phyloP scores from a whole-genome alignment of 2,329 filamentous ascomycete species.

The Claviceps pusilla region DNA sequence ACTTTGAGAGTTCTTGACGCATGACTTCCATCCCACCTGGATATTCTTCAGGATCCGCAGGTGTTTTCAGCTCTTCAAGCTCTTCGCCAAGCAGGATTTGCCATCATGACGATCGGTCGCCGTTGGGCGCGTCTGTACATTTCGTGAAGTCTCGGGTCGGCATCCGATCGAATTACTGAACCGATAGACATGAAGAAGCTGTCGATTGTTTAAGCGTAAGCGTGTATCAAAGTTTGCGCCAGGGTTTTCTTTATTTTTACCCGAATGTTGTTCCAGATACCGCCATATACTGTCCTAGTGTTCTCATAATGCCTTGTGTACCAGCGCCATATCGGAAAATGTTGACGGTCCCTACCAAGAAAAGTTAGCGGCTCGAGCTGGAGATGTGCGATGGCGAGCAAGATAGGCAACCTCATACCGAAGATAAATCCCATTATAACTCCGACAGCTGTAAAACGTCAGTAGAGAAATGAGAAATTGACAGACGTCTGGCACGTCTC shows the following conservation, averaged over 20 bases:
- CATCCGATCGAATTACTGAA: slow-evolving; percentile 86
- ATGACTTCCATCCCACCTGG: neutral
- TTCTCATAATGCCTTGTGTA: slow-evolving; percentile 83
- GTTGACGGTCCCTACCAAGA: slow-evolving; percentile 60
- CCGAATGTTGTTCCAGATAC: slow-evolving; percentile 92
- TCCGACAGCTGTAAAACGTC: slow-evolving; percentile 57
- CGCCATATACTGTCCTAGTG: slow-evolving; percentile 90
- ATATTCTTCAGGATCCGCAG: slow-evolving; percentile 1
- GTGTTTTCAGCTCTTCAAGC: neutral
- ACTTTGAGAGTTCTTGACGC: neutral
- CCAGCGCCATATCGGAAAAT: slow-evolving; percentile 93
- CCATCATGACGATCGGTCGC: slow-evolving; percentile 50
- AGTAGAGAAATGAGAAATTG: slow-evolving; percentile 11
- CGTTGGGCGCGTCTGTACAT: slow-evolving; percentile 62
- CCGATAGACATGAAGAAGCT: slow-evolving; percentile 98
- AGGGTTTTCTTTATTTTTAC: slow-evolving; percentile 30
- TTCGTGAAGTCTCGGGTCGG: slow-evolving; percentile 58
- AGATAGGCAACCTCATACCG: slow-evolving; percentile 37
- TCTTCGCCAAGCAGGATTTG: slow-evolving; percentile 23
- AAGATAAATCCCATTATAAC: slow-evolving; percentile 97
- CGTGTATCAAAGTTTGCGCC: neutral
- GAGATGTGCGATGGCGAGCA: neutral
- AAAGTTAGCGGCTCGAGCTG: neutral
- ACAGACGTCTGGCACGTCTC: neutral
- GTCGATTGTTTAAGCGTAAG: slow-evolving; percentile 9